Evolutionary conservation across 2,329 filamentous ascomycete species (phyloP), one percentile per base, ranked within the genome.

Genomic region (Sarocladiaceae sp.): DNA sequence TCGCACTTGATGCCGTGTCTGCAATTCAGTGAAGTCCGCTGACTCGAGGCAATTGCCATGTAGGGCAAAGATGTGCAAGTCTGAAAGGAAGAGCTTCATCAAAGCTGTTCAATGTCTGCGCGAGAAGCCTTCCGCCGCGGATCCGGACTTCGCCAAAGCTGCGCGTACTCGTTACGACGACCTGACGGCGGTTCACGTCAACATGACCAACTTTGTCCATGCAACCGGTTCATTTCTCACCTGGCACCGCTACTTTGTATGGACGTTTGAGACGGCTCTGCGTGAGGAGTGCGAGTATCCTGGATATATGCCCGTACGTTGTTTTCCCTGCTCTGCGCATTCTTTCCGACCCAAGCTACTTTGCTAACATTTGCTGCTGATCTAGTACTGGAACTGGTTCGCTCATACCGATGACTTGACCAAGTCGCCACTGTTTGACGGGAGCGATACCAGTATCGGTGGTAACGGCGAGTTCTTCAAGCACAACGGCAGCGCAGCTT

Each of bases 361-460:
- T 19, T 16, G 18, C 32, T 39, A 23, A 48, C 18, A 6, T n/a
- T 35, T 11, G 9, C n/a, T n/a, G n/a, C n/a, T 13, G 26, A 21
- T 10, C 9, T 62, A 68, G 55, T 76, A 75, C 58, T 70, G 68
- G 60, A 71, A 77, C 55, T 78, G 58, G 58, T 26, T 56, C 58
- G 65, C 44, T 20, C 69, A 68, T 58, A 61, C 68, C 2, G 48
- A 60, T 3, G 68, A 77, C 49, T 64, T 66, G 1, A 52, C 58
- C 48, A 64, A 67, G 45, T 76, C 73, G 0, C 70, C 73, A 10
- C 55, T 78, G 37, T 78, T 81, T 48, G 73, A 77, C 50, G 76
- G 76, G 40, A 71, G 68, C 48, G 67, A 65, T 21, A 72, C 67
- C 41, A 70, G 65, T 40, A 58, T 76, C 63, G 66, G 66, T 20